A percentile compares a stretch with the other conserved stretches of the same genome.
Evolutionary conservation across 2,329 filamentous ascomycete species (phyloP).

Genomic region (Colletotrichum euphorbiae): DNA sequence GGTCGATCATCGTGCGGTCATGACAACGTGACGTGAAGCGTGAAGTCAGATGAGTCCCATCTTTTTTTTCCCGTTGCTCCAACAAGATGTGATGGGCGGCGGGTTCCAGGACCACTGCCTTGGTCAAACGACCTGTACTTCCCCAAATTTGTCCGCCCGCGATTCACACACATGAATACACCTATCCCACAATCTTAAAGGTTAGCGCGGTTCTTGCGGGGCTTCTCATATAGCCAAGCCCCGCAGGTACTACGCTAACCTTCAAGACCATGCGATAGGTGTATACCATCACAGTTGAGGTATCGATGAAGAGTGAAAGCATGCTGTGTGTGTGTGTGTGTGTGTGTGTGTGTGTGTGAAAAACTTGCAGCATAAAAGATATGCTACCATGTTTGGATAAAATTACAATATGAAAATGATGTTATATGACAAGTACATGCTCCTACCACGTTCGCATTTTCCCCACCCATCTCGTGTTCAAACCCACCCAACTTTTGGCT

Average conservation of each 20-base stretch:
- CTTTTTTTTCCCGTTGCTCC: not conserved
- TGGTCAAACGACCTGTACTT: not conserved
- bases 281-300: not conserved
- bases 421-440: conserved; percentile 12
- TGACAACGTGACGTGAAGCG: conserved; percentile 7
- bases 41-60: conserved; percentile 14
- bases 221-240: too few species aligned
- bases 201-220: too few species aligned
- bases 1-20: conserved; percentile 1
- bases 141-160: too few species aligned
- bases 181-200: too few species aligned
- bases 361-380: not conserved
- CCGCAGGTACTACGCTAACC: too few species aligned
- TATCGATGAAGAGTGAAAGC: not conserved
- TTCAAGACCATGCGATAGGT: too few species aligned
- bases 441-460: not conserved
- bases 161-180: too few species aligned
- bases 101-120: not conserved
- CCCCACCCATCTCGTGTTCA: conserved; percentile 4
- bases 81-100: not conserved
- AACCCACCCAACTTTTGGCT: not conserved
- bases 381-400: conserved; percentile 22
- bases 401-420: conserved; percentile 37
- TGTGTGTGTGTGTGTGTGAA: too few species aligned
- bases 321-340: not conserved